Percentiles rank a stretch among this genome's conserved stretches.
These are phyloP conservation scores for Epichloe hybrida DNA, from an alignment of 2,329 filamentous ascomycete species.

Conservation along the genomic window DNA sequence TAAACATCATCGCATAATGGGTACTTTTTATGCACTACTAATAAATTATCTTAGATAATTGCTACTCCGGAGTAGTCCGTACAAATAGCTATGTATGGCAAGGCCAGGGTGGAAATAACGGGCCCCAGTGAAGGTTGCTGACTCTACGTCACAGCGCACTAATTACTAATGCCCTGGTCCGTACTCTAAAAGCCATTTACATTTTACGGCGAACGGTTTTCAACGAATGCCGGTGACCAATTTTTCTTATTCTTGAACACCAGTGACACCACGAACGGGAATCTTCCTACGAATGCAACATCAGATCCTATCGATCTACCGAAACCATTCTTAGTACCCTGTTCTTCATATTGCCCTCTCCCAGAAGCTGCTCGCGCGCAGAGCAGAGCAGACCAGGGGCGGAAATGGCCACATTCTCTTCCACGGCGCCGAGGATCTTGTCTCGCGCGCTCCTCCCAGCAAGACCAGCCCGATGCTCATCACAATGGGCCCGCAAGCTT, in stretches of 20 bases:
- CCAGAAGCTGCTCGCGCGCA: background rate
- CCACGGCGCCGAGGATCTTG: conserved; percentile 12
- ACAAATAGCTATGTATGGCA: too few relatives aligned
- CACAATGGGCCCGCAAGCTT: conserved; percentile 16
- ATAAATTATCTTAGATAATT: too few relatives aligned
- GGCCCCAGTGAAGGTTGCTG: too few relatives aligned
- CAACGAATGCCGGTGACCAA: background rate
- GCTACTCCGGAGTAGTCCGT: too few relatives aligned
- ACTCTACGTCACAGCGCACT: background rate
- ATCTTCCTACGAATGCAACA: background rate
- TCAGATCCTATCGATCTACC: background rate
- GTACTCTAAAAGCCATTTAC: background rate
- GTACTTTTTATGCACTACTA: too few relatives aligned
- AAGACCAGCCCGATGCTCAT: conserved; percentile 9
- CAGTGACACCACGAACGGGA: background rate
- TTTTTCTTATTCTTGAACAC: background rate
- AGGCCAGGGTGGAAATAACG: background rate
- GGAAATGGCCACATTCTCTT: conserved; percentile 10
- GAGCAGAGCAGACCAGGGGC: too few relatives aligned
- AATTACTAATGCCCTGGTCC: conserved; percentile 3
- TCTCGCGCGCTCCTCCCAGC: conserved; percentile 14
- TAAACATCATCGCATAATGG: too few relatives aligned
- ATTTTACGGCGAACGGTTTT: background rate
- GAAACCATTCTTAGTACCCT: background rate
- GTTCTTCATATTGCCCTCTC: too few relatives aligned